A percentile compares a stretch with the other conserved stretches of the same genome.
Conservation (phyloP, 2,329 filamentous ascomycete species). For the Allantophomopsis lycopodina region DNA sequence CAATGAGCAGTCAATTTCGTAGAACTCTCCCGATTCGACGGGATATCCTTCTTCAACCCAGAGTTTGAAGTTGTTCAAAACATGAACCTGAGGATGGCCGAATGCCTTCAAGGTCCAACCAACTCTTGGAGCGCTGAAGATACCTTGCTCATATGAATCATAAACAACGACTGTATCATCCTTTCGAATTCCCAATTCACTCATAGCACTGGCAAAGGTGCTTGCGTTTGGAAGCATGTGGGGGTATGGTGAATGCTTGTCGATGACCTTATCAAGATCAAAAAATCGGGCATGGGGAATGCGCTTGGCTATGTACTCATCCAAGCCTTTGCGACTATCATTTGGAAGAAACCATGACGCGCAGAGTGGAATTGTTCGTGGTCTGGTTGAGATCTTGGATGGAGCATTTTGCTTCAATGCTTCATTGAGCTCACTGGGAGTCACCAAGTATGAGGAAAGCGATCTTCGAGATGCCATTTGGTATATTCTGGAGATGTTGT, state of each 20-base stretch:
- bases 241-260: slow-evolving; percentile 77
- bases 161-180: slow-evolving; percentile 93
- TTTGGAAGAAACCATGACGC: slow-evolving; percentile 96
- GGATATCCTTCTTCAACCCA: slow-evolving; percentile 80
- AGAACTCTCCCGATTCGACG: slow-evolving; percentile 66
- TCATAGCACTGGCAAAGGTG: slow-evolving; percentile 79
- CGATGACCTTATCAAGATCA: slow-evolving; percentile 83
- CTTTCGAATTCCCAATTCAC: slow-evolving; percentile 68
- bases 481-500: neutral
- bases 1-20: slow-evolving; percentile 48
- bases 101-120: slow-evolving; percentile 89
- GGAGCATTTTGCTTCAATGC: slow-evolving; percentile 74
- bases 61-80: slow-evolving; percentile 91
- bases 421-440: slow-evolving; percentile 66
- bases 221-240: slow-evolving; percentile 86
- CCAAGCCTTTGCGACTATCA: slow-evolving; percentile 67
- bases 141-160: slow-evolving; percentile 78
- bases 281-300: slow-evolving; percentile 92
- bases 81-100: slow-evolving; percentile 75
- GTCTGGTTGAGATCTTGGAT: slow-evolving; percentile 65
- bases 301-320: slow-evolving; percentile 68
- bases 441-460: slow-evolving; percentile 75
- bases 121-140: slow-evolving; percentile 87
- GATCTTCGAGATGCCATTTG: slow-evolving; percentile 22
- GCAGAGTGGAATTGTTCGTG: slow-evolving; percentile 78